Base-by-base conservation (phyloP, 2,329 filamentous ascomycete genomes). In the Dactylellina leptospora region DNA sequence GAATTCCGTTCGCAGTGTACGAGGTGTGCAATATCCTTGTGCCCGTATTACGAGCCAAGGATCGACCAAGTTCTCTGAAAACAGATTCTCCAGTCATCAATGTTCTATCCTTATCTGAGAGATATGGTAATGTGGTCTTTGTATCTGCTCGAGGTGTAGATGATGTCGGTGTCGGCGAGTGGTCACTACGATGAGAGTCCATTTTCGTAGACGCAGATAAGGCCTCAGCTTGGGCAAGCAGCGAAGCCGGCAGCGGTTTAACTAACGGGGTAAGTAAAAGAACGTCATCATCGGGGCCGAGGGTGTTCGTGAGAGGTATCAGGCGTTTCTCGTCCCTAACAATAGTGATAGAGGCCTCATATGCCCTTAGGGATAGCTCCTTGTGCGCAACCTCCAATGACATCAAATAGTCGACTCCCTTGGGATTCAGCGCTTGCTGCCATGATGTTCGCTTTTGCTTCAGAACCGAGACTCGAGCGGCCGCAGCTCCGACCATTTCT, bases 51-150 rank as follows among this genome's bases (percentile, higher is more conserved):
- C 93, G 85, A 9, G 93, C 93, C n/a, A 97, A 82, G 4, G 91
- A 91, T 76, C 91, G 87, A 0, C 93, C 93, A 22, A 97, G 84
- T 78, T 96, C 92, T 76, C 92, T 85, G 77, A 97, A 97, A 0
- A 97, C 92, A 27, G 90, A 88, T 80, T 97, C 93, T 25, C 93
- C 93, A 75, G 90, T 96, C 88, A 96, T 92, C 18, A 96, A 10
- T 27, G 55, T 59, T 83, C 8, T 85, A 86, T 4, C 85, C 82
- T 74, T 83, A 85, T 42, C 84, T 81, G 59, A 60, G 5, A 64
- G 47, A 47, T 68, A 68, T n/a, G 51, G 48, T 22, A 68, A 22
- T 22, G 61, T 25, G 2, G 60, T 50, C 50, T 73, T 73, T 20
- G 56, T 20, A 58, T 73, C 60, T 16, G 60, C 28, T 20, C 60